phyloP scores from a whole-genome alignment of 805 yeast genomes.

The Brettanomyces naardenensis region DNA sequence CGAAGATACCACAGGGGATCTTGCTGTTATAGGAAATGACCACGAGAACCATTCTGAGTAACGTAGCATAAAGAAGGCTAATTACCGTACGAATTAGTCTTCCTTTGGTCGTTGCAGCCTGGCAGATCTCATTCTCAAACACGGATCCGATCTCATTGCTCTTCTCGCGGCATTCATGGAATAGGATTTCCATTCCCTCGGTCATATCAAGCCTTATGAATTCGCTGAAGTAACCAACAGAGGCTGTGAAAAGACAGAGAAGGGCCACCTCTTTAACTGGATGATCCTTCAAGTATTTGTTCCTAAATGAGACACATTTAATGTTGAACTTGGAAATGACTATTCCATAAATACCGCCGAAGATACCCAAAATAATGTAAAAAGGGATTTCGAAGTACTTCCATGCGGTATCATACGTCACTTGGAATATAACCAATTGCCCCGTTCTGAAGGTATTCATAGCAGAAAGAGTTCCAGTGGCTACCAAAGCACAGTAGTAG shows the following conservation, averaged over 20 bases:
- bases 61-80: constrained; percentile 62
- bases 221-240: constrained; percentile 75
- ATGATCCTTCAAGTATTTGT: constrained; percentile 47
- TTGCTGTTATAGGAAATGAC: constrained; percentile 85
- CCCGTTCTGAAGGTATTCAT: constrained; percentile 93
- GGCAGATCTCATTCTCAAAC: constrained; percentile 33
- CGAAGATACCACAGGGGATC: constrained; percentile 96
- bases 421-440: constrained; percentile 87
- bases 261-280: constrained; percentile 67
- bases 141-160: constrained; percentile 12
- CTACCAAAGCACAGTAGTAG: constrained; percentile 83
- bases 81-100: constrained; percentile 26
- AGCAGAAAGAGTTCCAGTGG: constrained; percentile 71
- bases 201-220: constrained; percentile 89
- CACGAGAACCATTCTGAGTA: constrained; percentile 62
- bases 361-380: constrained; percentile 70
- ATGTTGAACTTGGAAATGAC: constrained; percentile 69
- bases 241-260: constrained; percentile 62
- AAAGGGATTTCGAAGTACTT: constrained; percentile 76
- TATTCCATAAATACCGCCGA: constrained; percentile 90
- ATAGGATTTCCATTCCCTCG: constrained; percentile 82
- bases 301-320: constrained; percentile 69
- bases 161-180: constrained; percentile 61
- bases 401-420: constrained; percentile 84
- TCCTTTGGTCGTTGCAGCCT: constrained; percentile 17